Evolutionary conservation across 2,329 filamentous ascomycete genomes (phyloP), one percentile per base, ranked within the genome.

Genomic region (Alternaria viburni): DNA sequence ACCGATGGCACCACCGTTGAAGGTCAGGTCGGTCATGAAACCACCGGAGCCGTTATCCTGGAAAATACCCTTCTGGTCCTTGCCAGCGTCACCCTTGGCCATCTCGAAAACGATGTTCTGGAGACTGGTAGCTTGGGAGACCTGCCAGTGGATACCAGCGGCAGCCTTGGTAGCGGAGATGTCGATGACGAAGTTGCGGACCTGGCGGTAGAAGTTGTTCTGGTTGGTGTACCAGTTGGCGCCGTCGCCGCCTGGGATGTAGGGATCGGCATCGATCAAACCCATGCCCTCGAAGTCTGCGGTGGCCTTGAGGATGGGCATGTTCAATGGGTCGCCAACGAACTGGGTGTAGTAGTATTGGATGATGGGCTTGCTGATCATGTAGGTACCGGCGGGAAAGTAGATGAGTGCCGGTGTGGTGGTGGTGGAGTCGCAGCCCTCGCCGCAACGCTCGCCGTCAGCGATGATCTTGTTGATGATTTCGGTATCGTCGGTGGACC

Each of bases 261-360:
- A 98, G 0, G 94, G 94, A 74, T 98, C 90, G 2, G 92, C 86
- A 77, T 97, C 94, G 69, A 99, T 91, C 57, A 98, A 87, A 46
- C 91, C 94, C 83, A 97, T 96, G 50, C 95, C 96, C 3, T 84
- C 69, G 75, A 98, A 99, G 72, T 70, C 69, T 3, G 78, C 61
- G n/a, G 77, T 73, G 23, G 81, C 83, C 83, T 95, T 93, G 79
- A 97, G 85, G 0, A 90, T 90, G 0, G 95, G 93, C 13, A 90
- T 80, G 66, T 87, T 84, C 72, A 87, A 76, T 52, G 90, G 89
- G 82, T 98, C 93, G 61, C 95, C 95, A 36, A 97, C 85, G 65
- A 98, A 88, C 79, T 97, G 93, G 10, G 94, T 97, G 84, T 97
- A 97, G 85, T 98, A 98, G 80, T 90, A 91, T 78, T 93, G 91